These are phyloP conservation scores for Hypoxylon sp. DNA, from an alignment of 2,329 filamentous ascomycete genomes.

Conservation along the genomic window DNA sequence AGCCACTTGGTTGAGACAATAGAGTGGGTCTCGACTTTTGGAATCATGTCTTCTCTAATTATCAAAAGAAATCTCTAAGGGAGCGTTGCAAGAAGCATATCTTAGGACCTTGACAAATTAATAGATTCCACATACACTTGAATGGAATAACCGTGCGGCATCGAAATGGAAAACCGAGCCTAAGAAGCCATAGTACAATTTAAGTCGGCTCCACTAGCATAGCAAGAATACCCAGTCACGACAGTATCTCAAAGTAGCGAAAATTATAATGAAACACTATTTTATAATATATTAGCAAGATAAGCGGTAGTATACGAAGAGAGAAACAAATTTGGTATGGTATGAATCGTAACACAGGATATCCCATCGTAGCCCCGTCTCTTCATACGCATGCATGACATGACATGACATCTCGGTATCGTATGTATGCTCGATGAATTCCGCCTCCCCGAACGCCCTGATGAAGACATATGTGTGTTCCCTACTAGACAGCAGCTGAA, in stretches of 20 bases:
- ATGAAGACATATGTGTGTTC: constrained; percentile 17
- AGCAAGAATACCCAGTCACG: background rate
- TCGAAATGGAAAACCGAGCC: too few species aligned
- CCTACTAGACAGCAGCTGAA: background rate
- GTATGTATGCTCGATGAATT: constrained; percentile 10
- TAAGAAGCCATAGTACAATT: background rate
- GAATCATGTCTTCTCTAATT: background rate
- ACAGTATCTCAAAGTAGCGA: background rate
- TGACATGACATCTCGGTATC: constrained; percentile 2
- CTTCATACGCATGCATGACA: constrained; percentile 18
- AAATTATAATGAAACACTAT: constrained; percentile 18
- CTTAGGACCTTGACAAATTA: background rate
- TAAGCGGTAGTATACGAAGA: constrained; percentile 24
- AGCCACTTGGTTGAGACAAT: background rate
- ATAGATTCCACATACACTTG: background rate
- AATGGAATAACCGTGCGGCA: background rate
- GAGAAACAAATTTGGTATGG: constrained; percentile 14
- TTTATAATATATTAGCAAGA: constrained; percentile 38
- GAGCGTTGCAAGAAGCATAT: background rate
- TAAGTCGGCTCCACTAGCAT: background rate
- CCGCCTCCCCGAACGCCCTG: constrained; percentile 22
- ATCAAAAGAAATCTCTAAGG: too few species aligned
- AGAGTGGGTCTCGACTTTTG: background rate
- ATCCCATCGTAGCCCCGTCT: constrained; percentile 26
- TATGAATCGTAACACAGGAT: constrained; percentile 38